Conservation (phyloP, 2,329 filamentous ascomycete species). For the Aaosphaeria arxii region DNA sequence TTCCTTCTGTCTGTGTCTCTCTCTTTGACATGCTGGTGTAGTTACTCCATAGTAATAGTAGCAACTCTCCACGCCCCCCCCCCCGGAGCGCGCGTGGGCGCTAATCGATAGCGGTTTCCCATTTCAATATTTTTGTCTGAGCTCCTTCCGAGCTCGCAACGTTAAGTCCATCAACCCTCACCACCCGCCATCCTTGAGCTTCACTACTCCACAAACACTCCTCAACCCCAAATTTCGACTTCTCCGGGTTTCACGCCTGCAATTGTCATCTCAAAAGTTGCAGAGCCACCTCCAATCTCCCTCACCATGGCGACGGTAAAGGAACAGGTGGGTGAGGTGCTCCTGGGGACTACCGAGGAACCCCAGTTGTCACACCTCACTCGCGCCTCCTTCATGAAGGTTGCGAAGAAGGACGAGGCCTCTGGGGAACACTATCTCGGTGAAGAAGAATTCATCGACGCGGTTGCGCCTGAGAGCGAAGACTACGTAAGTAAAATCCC, state of each 20-base stretch:
- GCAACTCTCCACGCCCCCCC: constrained; percentile 25
- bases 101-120: constrained; percentile 11
- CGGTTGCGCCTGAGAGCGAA: constrained; percentile 79
- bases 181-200: constrained; percentile 7
- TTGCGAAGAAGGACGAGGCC: constrained; percentile 72
- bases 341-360: constrained; percentile 62
- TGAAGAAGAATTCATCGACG: constrained; percentile 83
- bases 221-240: neutral
- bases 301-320: constrained; percentile 57
- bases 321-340: constrained; percentile 59
- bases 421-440: constrained; percentile 78
- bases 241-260: neutral
- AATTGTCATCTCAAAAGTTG: too few species aligned
- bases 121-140: neutral
- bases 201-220: neutral
- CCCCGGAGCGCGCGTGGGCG: constrained; percentile 17
- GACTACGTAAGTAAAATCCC: constrained; percentile 72
- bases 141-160: constrained; percentile 23
- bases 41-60: too few species aligned
- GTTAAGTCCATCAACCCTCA: constrained; percentile 12
- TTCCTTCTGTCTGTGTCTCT: neutral
- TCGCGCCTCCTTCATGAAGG: constrained; percentile 70
- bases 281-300: constrained; percentile 2
- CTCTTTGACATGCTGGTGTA: neutral
- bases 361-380: constrained; percentile 70